phyloP scores from a whole-genome alignment of 169 alveolate genomes.

The Babesia bigemina region DNA sequence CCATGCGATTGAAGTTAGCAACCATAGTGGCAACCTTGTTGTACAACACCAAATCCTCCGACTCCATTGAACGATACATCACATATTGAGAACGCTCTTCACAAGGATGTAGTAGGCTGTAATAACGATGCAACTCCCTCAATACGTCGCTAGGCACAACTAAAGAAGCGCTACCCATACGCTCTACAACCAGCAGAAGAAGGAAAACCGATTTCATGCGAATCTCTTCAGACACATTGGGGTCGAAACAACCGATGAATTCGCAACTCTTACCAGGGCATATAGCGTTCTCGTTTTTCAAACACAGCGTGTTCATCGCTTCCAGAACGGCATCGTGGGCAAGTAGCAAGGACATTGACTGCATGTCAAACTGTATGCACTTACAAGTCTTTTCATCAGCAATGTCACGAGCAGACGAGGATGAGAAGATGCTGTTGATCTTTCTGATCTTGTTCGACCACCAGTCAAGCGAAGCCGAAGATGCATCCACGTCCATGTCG shows the following conservation, averaged over 20 bases:
- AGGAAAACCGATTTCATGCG: conserved; percentile 37
- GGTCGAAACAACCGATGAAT: conserved; percentile 29
- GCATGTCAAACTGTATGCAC: conserved; percentile 44
- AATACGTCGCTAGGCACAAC: conserved; percentile 24
- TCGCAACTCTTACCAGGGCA: conserved; percentile 24
- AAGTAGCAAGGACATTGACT: conserved; percentile 32
- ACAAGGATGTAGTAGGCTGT: conserved; percentile 16
- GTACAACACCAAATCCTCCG: conserved; percentile 52
- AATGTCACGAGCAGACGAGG: not conserved
- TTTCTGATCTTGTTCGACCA: conserved; percentile 43
- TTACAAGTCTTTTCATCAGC: conserved; percentile 25
- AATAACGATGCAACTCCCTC: conserved; percentile 33
- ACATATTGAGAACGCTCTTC: conserved; percentile 22
- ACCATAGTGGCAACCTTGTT: conserved; percentile 39
- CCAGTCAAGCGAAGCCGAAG: conserved; percentile 28
- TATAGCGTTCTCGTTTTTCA: conserved; percentile 3
- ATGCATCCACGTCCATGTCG: conserved; percentile 17
- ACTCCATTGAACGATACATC: conserved; percentile 33
- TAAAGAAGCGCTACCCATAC: conserved; percentile 34
- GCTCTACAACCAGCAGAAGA: conserved; percentile 38
- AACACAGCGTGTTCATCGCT: conserved; percentile 35
- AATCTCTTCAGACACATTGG: conserved; percentile 24
- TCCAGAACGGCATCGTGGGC: conserved; percentile 61
- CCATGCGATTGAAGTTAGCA: conserved; percentile 29
- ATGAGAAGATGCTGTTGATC: conserved; percentile 41